Evolutionary conservation across 257 asterid species (phyloP).

Genomic region (Solanum chaucha): DNA sequence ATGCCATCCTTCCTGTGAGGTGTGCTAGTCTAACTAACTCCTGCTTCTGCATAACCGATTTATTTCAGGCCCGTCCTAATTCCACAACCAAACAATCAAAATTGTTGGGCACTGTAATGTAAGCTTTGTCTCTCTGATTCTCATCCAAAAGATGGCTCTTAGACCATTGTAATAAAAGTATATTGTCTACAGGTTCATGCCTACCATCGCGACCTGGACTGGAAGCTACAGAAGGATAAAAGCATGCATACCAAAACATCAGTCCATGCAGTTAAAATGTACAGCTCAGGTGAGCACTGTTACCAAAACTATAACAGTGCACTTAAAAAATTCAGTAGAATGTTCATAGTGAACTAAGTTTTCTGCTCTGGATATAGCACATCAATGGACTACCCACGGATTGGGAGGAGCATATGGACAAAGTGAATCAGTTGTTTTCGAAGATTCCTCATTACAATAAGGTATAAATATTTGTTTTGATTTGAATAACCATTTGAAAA

Average conservation of each 20-base stretch:
- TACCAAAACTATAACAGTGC: background rate
- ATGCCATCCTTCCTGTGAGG: background rate
- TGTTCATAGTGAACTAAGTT: background rate
- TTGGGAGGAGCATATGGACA: conserved; percentile 64
- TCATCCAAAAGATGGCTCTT: background rate
- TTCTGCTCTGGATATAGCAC: conserved; percentile 29
- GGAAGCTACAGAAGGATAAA: conserved; percentile 80
- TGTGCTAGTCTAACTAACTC: background rate
- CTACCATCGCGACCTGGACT: conserved; percentile 74
- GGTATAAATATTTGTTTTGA: conserved; percentile 12
- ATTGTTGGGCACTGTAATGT: conserved; percentile 63
- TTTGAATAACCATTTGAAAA: background rate
- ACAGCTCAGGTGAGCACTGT: conserved; percentile 48
- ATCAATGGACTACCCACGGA: conserved; percentile 65
- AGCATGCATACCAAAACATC: conserved; percentile 86
- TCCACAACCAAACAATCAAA: conserved; percentile 42
- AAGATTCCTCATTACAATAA: conserved; percentile 72
- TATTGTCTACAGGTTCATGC: conserved; percentile 34
- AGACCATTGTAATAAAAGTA: background rate
- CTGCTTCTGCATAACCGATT: background rate
- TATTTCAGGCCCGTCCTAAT: conserved; percentile 45
- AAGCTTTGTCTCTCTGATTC: conserved; percentile 7
- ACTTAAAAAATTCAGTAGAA: background rate
- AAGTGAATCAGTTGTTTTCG: conserved; percentile 66
- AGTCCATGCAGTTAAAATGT: conserved; percentile 83